Conservation (phyloP, 2,329 filamentous ascomycete species). For the Penicillium aurantiogriseum region DNA sequence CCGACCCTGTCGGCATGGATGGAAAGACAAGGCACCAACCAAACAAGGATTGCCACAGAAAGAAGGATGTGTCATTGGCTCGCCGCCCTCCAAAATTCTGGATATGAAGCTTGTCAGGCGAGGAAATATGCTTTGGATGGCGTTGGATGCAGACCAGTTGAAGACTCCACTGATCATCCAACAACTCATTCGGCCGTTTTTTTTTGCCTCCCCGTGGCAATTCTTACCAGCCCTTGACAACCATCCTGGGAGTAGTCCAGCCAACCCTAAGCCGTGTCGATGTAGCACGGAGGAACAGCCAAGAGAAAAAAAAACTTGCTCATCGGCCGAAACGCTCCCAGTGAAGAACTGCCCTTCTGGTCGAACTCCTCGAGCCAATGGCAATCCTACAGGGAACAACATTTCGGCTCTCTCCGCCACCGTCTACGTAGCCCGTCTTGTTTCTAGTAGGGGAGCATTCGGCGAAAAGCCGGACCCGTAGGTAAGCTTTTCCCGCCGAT, state of each 20-base stretch:
- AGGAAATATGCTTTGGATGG: conserved; percentile 14
- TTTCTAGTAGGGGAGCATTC: background rate
- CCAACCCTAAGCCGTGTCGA: conserved; percentile 16
- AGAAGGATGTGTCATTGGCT: conserved; percentile 4
- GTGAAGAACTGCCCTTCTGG: conserved; percentile 21
- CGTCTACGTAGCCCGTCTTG: background rate
- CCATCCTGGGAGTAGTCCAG: conserved; percentile 12
- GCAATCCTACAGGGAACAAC: background rate
- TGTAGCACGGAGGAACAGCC: conserved; percentile 17
- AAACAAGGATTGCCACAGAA: conserved; percentile 5
- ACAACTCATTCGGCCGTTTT: background rate
- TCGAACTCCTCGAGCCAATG: conserved; percentile 11
- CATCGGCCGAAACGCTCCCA: conserved; percentile 14
- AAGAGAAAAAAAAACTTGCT: conserved; percentile 18
- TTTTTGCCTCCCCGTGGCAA: conserved; percentile 8
- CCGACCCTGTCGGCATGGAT: conserved; percentile 8
- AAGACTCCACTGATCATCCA: conserved; percentile 3
- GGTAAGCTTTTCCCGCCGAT: conserved; percentile 15
- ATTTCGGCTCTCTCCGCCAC: background rate
- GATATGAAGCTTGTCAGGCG: conserved; percentile 9
- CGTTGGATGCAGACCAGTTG: conserved; percentile 12
- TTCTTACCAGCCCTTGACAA: conserved; percentile 9
- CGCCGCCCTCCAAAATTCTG: background rate
- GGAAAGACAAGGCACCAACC: background rate
- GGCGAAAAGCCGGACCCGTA: conserved; percentile 1